These are phyloP conservation scores for Cenchrus purpureus DNA, from an alignment of 176 grass and related monocot species.

Conservation along the genomic window DNA sequence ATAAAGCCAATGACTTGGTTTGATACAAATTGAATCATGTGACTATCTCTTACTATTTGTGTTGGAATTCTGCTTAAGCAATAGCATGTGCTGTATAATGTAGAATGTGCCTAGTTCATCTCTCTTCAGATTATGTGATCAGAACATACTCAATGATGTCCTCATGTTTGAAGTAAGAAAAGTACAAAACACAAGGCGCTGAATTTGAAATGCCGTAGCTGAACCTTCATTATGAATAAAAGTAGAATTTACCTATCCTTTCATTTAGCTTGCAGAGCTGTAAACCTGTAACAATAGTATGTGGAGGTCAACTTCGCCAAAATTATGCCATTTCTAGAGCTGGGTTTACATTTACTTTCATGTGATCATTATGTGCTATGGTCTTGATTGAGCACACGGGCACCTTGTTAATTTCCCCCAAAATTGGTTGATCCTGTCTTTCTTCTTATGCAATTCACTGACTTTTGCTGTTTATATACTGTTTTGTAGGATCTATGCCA, in stretches of 20 bases:
- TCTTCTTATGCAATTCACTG: background rate
- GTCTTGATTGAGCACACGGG: background rate
- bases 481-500: constrained; percentile 21
- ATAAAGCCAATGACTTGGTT: no score
- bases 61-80: background rate
- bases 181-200: background rate
- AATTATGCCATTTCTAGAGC: background rate
- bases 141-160: background rate
- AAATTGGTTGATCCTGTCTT: background rate
- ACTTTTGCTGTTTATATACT: background rate
- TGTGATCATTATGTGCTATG: background rate
- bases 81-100: background rate
- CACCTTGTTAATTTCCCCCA: background rate
- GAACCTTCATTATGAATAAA: background rate
- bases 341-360: background rate
- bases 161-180: background rate
- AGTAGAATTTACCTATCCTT: background rate
- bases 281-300: background rate
- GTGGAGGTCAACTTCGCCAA: background rate
- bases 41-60: no score
- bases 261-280: background rate
- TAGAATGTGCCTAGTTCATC: background rate
- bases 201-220: background rate
- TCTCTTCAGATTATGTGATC: background rate
- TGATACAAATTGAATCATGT: no score